phyloP scores from a whole-genome alignment of 2,329 filamentous ascomycete genomes.

The Pestalotiopsis sp. region DNA sequence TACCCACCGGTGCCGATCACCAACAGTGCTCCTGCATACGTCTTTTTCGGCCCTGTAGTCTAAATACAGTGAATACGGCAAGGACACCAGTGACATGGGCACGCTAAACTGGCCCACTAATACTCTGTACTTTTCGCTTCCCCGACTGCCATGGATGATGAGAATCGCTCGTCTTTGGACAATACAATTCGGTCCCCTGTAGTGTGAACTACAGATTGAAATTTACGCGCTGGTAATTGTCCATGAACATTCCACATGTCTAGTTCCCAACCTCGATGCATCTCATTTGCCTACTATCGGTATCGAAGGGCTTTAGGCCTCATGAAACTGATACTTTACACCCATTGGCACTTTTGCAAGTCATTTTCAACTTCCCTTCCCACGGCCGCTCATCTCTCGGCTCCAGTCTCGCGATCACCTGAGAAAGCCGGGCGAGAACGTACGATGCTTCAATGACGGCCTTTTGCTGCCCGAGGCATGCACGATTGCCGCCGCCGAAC shows the following conservation, averaged over 20 bases:
- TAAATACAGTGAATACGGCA: not conserved
- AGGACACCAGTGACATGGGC: not conserved
- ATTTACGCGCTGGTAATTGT: not conserved
- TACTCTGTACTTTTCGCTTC: not conserved
- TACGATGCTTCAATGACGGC: conserved; percentile 17
- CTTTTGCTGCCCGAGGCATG: conserved; percentile 19
- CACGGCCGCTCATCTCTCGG: conserved; percentile 15
- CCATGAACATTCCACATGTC: not conserved
- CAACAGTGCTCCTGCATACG: not conserved
- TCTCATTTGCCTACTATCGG: not conserved
- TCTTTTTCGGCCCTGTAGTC: not conserved
- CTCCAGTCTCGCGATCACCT: conserved; percentile 5
- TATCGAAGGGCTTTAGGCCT: not conserved
- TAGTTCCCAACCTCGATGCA: not conserved
- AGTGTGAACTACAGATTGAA: not conserved
- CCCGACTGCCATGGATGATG: not conserved
- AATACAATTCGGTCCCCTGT: not conserved
- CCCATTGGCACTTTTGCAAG: conserved; percentile 20
- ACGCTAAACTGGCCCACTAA: not conserved
- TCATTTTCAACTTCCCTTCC: conserved; percentile 20
- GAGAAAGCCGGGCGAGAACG: conserved; percentile 16
- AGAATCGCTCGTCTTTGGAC: not conserved
- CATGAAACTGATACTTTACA: conserved; percentile 15
- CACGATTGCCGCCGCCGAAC: conserved; percentile 18
- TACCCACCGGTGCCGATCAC: not conserved